A percentile compares a stretch with the other conserved stretches of the same genome.
Conservation (phyloP, 2,329 filamentous ascomycete genomes). For the Torrubiella hemipterigena region DNA sequence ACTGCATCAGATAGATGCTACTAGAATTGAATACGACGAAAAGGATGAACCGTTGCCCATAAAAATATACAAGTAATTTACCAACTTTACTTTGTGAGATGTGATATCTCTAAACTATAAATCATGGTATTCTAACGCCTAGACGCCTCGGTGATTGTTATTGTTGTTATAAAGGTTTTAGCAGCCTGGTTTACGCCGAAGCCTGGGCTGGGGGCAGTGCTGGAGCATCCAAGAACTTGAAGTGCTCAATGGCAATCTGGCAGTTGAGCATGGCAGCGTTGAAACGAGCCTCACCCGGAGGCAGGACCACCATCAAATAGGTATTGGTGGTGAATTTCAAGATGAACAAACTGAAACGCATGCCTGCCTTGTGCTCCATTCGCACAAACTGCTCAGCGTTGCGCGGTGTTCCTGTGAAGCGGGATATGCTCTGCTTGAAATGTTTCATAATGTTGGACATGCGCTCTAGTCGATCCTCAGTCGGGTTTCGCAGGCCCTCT, state of each 20-base stretch:
- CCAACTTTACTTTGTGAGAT: too few relatives aligned
- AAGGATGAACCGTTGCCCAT: too few relatives aligned
- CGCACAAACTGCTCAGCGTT: conserved; percentile 71
- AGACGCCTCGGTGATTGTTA: too few relatives aligned
- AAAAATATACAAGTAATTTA: too few relatives aligned
- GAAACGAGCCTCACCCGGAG: conserved; percentile 82
- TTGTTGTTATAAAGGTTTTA: too few relatives aligned
- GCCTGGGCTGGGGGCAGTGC: conserved; percentile 8
- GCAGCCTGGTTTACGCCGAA: too few relatives aligned
- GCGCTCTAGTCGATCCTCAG: conserved; percentile 81
- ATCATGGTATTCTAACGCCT: too few relatives aligned
- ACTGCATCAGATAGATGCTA: too few relatives aligned
- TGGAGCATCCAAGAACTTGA: conserved; percentile 52
- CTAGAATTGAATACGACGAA: too few relatives aligned
- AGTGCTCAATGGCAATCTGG: conserved; percentile 72
- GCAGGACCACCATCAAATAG: conserved; percentile 84
- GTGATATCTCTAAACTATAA: too few relatives aligned
- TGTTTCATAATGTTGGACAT: conserved; percentile 97
- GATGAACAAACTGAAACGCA: conserved; percentile 84
- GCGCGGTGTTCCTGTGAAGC: conserved; percentile 69
- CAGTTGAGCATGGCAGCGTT: conserved; percentile 87
- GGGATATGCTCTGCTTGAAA: conserved; percentile 76
- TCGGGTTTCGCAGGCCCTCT: conserved; percentile 69
- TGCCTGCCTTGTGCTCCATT: conserved; percentile 67
- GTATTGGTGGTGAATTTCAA: conserved; percentile 96